Evolutionary conservation across 2,329 filamentous ascomycete genomes (phyloP).

Genomic region (Diplodia seriata): DNA sequence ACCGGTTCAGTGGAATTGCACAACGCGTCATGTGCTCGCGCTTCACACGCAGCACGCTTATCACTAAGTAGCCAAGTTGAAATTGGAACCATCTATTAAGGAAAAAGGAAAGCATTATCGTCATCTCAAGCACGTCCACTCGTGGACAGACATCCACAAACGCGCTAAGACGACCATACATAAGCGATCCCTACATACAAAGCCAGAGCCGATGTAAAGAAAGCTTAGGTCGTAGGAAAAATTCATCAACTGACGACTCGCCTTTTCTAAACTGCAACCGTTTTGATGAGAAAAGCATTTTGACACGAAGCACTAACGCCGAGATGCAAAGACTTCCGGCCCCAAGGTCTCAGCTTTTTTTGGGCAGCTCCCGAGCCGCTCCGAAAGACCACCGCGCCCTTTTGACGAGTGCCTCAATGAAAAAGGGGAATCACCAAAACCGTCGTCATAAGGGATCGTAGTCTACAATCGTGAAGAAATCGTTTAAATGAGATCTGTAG

Average conservation of each 20-base stretch:
- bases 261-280: conserved; percentile 47
- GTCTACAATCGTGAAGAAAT: conserved; percentile 40
- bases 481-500: conserved; percentile 50
- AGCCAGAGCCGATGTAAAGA: conserved; percentile 43
- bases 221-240: conserved; percentile 42
- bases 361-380: conserved; percentile 32
- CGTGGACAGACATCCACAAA: conserved; percentile 41
- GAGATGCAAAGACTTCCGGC: conserved; percentile 48
- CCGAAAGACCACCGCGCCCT: conserved; percentile 29
- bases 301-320: conserved; percentile 51
- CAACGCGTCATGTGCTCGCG: neutral
- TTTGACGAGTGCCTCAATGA: conserved; percentile 33
- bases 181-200: conserved; percentile 41
- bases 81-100: conserved; percentile 41
- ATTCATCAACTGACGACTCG: conserved; percentile 31
- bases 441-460: conserved; percentile 38
- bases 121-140: conserved; percentile 47
- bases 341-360: conserved; percentile 40
- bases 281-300: conserved; percentile 48
- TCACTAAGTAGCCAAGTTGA: neutral
- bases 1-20: neutral
- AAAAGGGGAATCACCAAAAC: conserved; percentile 41
- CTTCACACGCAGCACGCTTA: neutral
- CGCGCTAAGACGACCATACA: conserved; percentile 46
- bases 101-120: conserved; percentile 48